These are phyloP conservation scores for Priceomyces medius DNA, from an alignment of 805 yeast species.

Conservation along the genomic window DNA sequence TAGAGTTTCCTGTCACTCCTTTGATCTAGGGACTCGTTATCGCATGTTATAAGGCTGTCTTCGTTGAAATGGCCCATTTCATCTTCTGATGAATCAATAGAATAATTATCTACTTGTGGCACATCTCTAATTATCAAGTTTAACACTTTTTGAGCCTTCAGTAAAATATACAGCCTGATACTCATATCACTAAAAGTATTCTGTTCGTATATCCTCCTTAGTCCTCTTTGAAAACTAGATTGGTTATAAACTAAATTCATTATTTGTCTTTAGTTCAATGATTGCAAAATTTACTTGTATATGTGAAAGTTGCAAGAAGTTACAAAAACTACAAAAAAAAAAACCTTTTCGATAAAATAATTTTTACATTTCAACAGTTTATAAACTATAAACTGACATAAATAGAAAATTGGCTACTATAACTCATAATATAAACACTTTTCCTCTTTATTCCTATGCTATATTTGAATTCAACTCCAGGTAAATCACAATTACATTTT, in stretches of 20 bases:
- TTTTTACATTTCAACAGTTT: background rate
- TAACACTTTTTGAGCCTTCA: constrained; percentile 2
- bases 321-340: background rate
- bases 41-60: constrained; percentile 1
- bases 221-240: background rate
- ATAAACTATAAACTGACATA: too few relatives aligned
- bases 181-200: background rate
- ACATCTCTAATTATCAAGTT: background rate
- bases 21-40: background rate
- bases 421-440: background rate
- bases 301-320: background rate
- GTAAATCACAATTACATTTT: too few relatives aligned
- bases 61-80: background rate
- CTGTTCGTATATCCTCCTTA: background rate
- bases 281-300: background rate
- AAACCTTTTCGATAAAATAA: background rate
- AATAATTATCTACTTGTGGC: background rate
- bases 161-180: background rate
- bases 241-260: background rate
- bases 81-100: background rate
- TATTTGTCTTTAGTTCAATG: background rate
- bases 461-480: too few relatives aligned
- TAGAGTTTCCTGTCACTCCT: background rate
- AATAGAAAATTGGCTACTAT: background rate
- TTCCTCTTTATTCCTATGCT: background rate